Percentiles rank a stretch among this genome's conserved stretches.
Evolutionary conservation across 2,329 filamentous ascomycete genomes (phyloP).

Genomic region (Drechslerella dactyloides): DNA sequence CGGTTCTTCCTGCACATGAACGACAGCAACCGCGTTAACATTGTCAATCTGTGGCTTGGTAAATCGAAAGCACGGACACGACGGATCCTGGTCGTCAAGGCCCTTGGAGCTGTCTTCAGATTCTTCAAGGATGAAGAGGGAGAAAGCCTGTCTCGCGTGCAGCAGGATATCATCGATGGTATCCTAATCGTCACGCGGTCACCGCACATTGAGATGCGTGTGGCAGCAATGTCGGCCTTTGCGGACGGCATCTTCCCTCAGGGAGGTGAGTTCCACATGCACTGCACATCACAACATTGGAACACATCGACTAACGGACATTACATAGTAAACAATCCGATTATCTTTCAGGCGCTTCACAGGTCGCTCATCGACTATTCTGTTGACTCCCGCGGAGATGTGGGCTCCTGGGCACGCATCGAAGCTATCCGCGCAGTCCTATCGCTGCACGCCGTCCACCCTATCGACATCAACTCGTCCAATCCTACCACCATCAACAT

Average conservation of each 20-base stretch:
- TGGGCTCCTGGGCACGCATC: slow-evolving; percentile 83
- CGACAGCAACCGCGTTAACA: slow-evolving; percentile 33
- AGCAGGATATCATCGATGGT: slow-evolving; percentile 50
- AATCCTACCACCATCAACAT: slow-evolving; percentile 44
- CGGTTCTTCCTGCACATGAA: slow-evolving; percentile 46
- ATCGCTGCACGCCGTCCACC: slow-evolving; percentile 33
- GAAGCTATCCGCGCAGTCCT: slow-evolving; percentile 75
- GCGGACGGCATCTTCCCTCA: slow-evolving; percentile 44
- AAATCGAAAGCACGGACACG: slow-evolving; percentile 46
- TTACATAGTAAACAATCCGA: slow-evolving; percentile 25
- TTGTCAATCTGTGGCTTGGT: slow-evolving; percentile 46
- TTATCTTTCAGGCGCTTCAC: slow-evolving; percentile 33
- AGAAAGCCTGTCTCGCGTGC: slow-evolving; percentile 20
- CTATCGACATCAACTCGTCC: slow-evolving; percentile 29
- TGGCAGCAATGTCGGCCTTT: slow-evolving; percentile 54
- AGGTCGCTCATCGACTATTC: slow-evolving; percentile 83
- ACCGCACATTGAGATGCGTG: slow-evolving; percentile 53
- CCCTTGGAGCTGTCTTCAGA: slow-evolving; percentile 52
- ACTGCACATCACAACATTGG: background rate
- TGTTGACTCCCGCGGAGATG: slow-evolving; percentile 83
- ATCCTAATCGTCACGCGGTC: slow-evolving; percentile 47
- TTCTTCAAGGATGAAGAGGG: slow-evolving; percentile 47
- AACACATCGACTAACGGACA: slow-evolving; percentile 1
- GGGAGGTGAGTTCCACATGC: slow-evolving; percentile 19
- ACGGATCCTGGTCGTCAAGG: slow-evolving; percentile 50